Evolutionary conservation across 441 rosid genomes (phyloP), one percentile per base, ranked within the genome.

Genomic region (Aquilaria agallochum): DNA sequence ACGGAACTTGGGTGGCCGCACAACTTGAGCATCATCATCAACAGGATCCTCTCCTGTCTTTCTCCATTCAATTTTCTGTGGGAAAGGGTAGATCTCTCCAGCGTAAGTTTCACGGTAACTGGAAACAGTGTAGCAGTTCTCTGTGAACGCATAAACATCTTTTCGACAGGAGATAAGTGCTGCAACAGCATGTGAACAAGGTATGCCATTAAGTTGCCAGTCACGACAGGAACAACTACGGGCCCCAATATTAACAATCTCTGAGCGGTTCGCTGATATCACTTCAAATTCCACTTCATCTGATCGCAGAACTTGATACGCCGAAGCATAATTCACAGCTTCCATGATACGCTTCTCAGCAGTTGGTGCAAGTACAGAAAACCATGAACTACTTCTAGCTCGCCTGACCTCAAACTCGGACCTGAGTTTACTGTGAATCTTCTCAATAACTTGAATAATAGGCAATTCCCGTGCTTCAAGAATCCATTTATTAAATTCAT

Each of bases 251-350:
- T 85, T 77, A 65, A 85, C 84, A 67, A 80, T 83, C 61, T 83
- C 72, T 10, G 86, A 80, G 45, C 78, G 74, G 31, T 83, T 84
- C 5, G 68, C 49, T 14, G 78, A 80, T 50, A 85, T 48, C 58
- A 80, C 79, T 75, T 85, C 91, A 15, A 79, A 85, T 66, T 85
- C 91, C 31, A 79, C 84, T 74, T 85, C 91, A 72, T 85, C 83
- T 3, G 84, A 80, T 55, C 80, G 70, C 36, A 85, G 84, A 65
- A 85, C 84, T 44, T 78, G 82, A 61, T 72, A 75, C 5, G 71
- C 46, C 9, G 82, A 70, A 31, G 84, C 79, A 20, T 10, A 79
- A 52, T 65, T 58, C 12, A 78, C 63, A 50, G 83, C 83, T 55
- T 83, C 86, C 27, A 58, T n/a, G 53, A 83, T 69, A 2, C 20